Conservation (phyloP, 352 stramenopile species). For the Pythium volutum region DNA sequence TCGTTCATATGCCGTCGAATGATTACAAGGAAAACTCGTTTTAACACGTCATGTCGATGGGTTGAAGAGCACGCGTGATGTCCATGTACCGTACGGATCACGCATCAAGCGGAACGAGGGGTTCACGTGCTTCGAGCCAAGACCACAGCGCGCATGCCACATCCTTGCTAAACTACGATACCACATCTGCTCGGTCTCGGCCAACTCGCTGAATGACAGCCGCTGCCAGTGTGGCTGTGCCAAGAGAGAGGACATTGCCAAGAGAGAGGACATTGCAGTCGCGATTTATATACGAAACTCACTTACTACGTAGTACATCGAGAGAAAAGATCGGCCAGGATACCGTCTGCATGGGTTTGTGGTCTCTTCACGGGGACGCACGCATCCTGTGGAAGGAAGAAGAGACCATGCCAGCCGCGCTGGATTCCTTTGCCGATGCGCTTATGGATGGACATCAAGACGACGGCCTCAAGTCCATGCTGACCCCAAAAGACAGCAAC, state of each 20-base stretch:
- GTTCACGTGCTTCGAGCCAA: no score
- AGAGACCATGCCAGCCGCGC: neutral
- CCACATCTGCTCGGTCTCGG: no score
- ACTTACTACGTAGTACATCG: no score
- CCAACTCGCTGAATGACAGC: neutral
- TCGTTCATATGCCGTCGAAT: neutral
- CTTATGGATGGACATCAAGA: neutral
- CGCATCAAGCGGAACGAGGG: neutral
- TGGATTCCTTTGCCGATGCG: neutral
- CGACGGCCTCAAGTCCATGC: no score
- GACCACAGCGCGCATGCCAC: neutral
- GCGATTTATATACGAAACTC: no score
- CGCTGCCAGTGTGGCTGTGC: neutral
- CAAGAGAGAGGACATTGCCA: neutral
- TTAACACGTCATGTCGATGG: neutral
- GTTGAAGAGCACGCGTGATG: slow-evolving; percentile 17
- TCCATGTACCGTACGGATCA: slow-evolving; percentile 1
- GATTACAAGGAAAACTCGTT: slow-evolving; percentile 2
- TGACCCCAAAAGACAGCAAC: neutral
- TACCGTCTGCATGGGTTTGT: neutral
- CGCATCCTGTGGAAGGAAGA: neutral
- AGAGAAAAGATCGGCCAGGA: no score
- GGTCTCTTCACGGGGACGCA: no score
- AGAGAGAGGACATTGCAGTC: neutral
- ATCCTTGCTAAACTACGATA: neutral